These are phyloP conservation scores for Microbotryum silenes-acaulis DNA, from an alignment of 1,284 basidiomycete species.

Conservation along the genomic window DNA sequence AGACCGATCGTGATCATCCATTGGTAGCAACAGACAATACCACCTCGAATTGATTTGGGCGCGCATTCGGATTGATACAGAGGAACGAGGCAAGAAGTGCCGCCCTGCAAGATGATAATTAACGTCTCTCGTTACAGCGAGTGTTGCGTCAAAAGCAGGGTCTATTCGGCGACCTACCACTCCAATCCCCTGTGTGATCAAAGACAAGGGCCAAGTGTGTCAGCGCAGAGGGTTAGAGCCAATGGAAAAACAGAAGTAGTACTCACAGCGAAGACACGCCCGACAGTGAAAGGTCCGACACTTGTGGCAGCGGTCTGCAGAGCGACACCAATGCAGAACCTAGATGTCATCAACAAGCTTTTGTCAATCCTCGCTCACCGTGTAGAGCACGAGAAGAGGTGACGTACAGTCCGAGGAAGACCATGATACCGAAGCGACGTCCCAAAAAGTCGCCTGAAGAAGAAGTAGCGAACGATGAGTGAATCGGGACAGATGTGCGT, in stretches of 20 bases:
- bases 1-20: conserved; percentile 60
- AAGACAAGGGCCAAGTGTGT: too few relatives aligned
- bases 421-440: conserved; percentile 19
- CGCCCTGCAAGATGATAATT: conserved; percentile 42
- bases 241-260: too few relatives aligned
- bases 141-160: too few relatives aligned
- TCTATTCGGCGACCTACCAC: too few relatives aligned
- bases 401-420: conserved; percentile 12
- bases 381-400: too few relatives aligned
- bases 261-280: conserved; percentile 64
- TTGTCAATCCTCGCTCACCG: too few relatives aligned
- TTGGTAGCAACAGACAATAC: conserved; percentile 54
- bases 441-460: conserved; percentile 3
- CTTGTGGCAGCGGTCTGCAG: conserved; percentile 46
- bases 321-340: conserved; percentile 61
- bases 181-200: too few relatives aligned
- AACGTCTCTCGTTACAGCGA: too few relatives aligned
- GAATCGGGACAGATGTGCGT: too few relatives aligned
- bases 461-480: neutral
- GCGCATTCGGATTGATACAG: conserved; percentile 76
- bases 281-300: conserved; percentile 44
- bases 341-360: conserved; percentile 29
- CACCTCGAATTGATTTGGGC: conserved; percentile 71
- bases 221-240: too few relatives aligned
- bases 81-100: conserved; percentile 51